Evolutionary conservation across 1,284 basidiomycete species (phyloP), one percentile per base, ranked within the genome.

Genomic region (Melanopsichium pennsylvanicum): DNA sequence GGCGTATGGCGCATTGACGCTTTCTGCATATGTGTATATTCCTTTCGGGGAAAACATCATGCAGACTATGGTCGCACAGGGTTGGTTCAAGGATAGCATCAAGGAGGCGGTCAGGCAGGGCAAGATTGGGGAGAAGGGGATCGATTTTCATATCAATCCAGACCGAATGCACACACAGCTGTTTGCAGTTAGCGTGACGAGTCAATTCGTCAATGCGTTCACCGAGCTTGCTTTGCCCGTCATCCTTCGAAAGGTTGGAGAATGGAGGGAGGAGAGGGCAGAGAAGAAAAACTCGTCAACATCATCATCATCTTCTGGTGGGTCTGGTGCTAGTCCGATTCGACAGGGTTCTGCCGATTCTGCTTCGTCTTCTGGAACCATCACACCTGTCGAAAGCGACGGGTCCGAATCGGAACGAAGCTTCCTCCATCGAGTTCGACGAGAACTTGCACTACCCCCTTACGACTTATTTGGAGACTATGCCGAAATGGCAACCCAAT

Each of bases 161-260:
- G 85, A 78, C 18, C 85, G 94, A 46, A 85, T 98, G 63, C 87
- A 90, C 81, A 88, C 90, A 42, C 93, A 97, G 84, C 89, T 98
- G 85, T 97, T 97, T 81, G 93, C 95, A 12, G 92, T 90, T 80
- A 90, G 89, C 29, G 92, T 97, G 3, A 97, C 95, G 16, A 92
- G 91, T 75, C 95, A 97, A 84, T 86, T 88, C 15, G 83, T 92
- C 67, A 88, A 90, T 74, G 89, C 89, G 0, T 89, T 94, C 79
- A 84, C 87, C 46, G 95, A 97, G 80, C 84, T 94, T 43, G 90
- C 89, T 1, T 82, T 97, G 15, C 95, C 95, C 1, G 50, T 70
- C 5, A 34, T 68, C 22, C 45, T 61, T 48, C 87, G 91, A 12
- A 72, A 72, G 47, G 45, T 74, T 16, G 41, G 34, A 3, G 72